Conservation (phyloP, 1,139 yeast species). For the Martiniozyma asiatica region DNA sequence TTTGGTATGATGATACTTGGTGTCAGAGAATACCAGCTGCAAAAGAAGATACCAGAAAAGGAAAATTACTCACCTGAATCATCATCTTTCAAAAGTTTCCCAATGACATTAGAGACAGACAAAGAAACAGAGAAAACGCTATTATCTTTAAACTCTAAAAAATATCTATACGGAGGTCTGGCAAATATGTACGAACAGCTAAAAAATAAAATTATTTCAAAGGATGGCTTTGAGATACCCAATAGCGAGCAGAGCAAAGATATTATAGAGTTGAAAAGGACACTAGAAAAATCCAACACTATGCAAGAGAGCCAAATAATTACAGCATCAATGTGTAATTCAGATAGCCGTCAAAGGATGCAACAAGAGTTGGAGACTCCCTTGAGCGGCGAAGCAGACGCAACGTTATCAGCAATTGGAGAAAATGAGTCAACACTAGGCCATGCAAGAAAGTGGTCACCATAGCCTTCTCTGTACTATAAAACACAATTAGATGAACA, state of each 20-base stretch:
- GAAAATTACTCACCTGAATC: background rate
- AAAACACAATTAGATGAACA: no score
- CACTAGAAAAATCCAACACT: slow-evolving; percentile 1
- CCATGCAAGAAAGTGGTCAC: slow-evolving; percentile 10
- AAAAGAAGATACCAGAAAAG: background rate
- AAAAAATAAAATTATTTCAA: slow-evolving; percentile 5
- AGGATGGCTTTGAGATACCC: no score
- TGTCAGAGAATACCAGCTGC: slow-evolving; percentile 9
- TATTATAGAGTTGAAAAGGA: background rate
- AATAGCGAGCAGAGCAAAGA: no score
- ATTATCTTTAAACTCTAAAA: slow-evolving; percentile 1
- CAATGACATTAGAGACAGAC: background rate
- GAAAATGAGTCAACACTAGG: slow-evolving; percentile 8
- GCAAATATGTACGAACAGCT: slow-evolving; percentile 7
- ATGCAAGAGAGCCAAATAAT: background rate
- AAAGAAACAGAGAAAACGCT: background rate
- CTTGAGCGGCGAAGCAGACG: no score
- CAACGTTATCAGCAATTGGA: slow-evolving; percentile 7
- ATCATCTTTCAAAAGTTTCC: slow-evolving; percentile 1
- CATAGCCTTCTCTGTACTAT: no score
- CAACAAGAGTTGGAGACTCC: background rate
- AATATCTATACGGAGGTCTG: slow-evolving; percentile 3
- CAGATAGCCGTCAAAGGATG: no score
- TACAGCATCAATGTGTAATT: slow-evolving; percentile 2
- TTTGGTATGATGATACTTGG: slow-evolving; percentile 25